Evolutionary conservation across 2,329 filamentous ascomycete species (phyloP).

Genomic region (Sarocladium oryzae): DNA sequence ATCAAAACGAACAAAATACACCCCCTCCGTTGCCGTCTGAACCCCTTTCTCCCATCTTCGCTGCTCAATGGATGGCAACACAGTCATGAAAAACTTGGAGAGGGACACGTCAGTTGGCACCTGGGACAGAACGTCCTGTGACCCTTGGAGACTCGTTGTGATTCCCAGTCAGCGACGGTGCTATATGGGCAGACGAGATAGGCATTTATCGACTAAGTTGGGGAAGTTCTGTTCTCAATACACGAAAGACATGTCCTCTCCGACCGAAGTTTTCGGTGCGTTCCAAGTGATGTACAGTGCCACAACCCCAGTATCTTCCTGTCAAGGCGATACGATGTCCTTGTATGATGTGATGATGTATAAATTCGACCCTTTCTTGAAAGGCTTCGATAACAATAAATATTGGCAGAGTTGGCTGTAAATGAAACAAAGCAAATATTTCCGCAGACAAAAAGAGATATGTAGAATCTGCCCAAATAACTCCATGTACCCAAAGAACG

Average conservation of each 20-base stretch:
- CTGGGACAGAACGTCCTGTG: neutral
- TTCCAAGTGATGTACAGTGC: too few species aligned
- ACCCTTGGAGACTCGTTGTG: too few species aligned
- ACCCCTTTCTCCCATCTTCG: neutral
- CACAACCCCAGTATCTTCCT: too few species aligned
- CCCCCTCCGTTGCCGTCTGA: neutral
- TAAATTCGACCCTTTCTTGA: too few species aligned
- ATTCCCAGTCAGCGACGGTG: too few species aligned
- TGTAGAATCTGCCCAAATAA: neutral
- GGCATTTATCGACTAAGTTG: neutral
- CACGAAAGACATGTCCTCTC: slow-evolving; percentile 7
- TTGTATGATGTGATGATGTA: too few species aligned
- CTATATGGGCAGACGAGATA: neutral
- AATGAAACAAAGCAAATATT: too few species aligned
- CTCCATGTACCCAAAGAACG: slow-evolving; percentile 2
- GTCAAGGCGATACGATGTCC: too few species aligned
- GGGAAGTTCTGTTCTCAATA: slow-evolving; percentile 5
- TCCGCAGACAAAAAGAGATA: neutral
- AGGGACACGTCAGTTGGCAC: neutral
- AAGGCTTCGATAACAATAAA: neutral
- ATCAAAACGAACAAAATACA: neutral
- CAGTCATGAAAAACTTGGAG: neutral
- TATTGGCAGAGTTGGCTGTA: too few species aligned
- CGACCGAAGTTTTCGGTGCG: too few species aligned
- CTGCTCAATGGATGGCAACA: neutral